phyloP scores from a whole-genome alignment of 148 eudicot species.

The Heliamphora exappendiculata region DNA sequence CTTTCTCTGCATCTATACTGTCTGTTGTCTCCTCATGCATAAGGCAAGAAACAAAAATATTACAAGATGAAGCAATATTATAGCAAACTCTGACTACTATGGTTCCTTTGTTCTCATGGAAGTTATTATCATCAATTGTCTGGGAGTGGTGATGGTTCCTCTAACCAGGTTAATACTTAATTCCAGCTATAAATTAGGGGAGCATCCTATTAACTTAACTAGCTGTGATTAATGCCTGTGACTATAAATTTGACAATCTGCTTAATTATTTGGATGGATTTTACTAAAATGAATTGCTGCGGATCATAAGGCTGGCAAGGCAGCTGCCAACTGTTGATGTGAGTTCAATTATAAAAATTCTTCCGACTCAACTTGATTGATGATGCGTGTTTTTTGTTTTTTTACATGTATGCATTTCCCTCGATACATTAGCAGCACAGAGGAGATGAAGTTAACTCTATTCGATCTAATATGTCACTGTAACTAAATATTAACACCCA shows the following conservation, averaged over 20 bases:
- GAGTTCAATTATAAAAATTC: conserved; percentile 21
- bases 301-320: conserved; percentile 67
- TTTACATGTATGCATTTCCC: background rate
- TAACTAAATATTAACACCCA: background rate
- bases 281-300: conserved; percentile 5
- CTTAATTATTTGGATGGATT: background rate
- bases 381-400: background rate
- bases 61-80: too few relatives aligned
- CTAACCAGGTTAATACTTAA: too few relatives aligned
- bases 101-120: too few relatives aligned
- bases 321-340: conserved; percentile 77
- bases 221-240: background rate
- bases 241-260: background rate
- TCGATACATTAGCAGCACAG: too few relatives aligned
- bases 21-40: too few relatives aligned
- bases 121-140: too few relatives aligned
- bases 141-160: background rate
- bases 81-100: too few relatives aligned
- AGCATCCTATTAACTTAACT: background rate
- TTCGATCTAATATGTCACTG: background rate
- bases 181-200: too few relatives aligned
- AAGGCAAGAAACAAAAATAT: too few relatives aligned
- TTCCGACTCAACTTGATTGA: background rate
- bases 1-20: too few relatives aligned
- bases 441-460: background rate